phyloP scores from a whole-genome alignment of 2,329 filamentous ascomycete species.

The Diaporthe sp. region DNA sequence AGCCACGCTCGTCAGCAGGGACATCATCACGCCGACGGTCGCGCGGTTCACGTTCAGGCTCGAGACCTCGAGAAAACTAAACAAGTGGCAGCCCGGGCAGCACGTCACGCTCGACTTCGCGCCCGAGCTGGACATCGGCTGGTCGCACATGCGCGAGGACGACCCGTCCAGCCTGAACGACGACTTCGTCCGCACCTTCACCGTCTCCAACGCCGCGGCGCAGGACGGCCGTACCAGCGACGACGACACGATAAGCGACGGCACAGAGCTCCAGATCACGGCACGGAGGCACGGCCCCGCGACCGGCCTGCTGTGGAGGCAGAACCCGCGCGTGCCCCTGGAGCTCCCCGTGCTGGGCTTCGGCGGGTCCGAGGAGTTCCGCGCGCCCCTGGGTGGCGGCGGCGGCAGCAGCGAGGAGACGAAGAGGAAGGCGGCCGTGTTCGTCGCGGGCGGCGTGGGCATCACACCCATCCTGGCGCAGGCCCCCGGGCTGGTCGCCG shows the following conservation, averaged over 20 bases:
- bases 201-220: conserved; percentile 74
- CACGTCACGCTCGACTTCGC: conserved; percentile 83
- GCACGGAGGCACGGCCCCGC: conserved; percentile 77
- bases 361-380: conserved; percentile 71
- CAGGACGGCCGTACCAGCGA: conserved; percentile 41
- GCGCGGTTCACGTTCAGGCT: conserved; percentile 71
- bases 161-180: conserved; percentile 87
- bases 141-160: conserved; percentile 86
- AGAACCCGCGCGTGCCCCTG: conserved; percentile 66
- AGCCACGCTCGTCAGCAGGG: conserved; percentile 72
- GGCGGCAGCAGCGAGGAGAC: conserved; percentile 51
- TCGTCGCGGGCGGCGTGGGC: conserved; percentile 84
- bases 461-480: conserved; percentile 87
- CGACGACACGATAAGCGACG: conserved; percentile 47
- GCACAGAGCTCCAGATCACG: conserved; percentile 78
- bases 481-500: conserved; percentile 61
- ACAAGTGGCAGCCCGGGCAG: conserved; percentile 76
- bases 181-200: conserved; percentile 87
- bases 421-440: conserved; percentile 59
- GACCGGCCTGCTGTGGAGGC: conserved; percentile 74
- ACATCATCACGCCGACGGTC: conserved; percentile 75
- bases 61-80: conserved; percentile 44
- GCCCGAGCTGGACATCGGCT: conserved; percentile 78
- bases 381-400: conserved; percentile 47
- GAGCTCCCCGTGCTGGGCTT: conserved; percentile 80